Percentiles rank a stretch among this genome's conserved stretches.
Evolutionary conservation across 495 filamentous ascomycete genomes (phyloP).

Genomic region (Aspergillus conjunctus): DNA sequence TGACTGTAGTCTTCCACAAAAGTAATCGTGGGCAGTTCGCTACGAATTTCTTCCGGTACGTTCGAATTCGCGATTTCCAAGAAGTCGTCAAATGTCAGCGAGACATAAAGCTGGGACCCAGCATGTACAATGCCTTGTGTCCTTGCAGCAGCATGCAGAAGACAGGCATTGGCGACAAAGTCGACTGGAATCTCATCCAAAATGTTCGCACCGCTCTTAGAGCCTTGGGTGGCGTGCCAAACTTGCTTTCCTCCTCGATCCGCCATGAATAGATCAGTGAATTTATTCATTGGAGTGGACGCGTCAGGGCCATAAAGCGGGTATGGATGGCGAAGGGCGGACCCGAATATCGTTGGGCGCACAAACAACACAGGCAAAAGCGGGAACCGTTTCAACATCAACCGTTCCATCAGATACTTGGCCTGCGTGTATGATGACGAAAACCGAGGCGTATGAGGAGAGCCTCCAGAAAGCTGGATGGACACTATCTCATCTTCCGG

Average conservation of each 20-base stretch:
- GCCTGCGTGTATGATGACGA: slow-evolving; percentile 42
- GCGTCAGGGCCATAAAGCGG: slow-evolving; percentile 40
- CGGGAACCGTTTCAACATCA: slow-evolving; percentile 34
- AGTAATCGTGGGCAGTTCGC: slow-evolving; percentile 29
- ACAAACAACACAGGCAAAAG: slow-evolving; percentile 40
- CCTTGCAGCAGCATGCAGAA: slow-evolving; percentile 38
- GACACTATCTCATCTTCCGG: slow-evolving; percentile 38
- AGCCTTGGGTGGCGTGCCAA: slow-evolving; percentile 40
- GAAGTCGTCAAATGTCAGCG: slow-evolving; percentile 35
- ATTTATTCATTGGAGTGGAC: slow-evolving; percentile 40
- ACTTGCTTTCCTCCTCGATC: slow-evolving; percentile 33
- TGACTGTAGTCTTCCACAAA: slow-evolving; percentile 34
- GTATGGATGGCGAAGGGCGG: slow-evolving; percentile 41
- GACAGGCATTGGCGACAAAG: slow-evolving; percentile 43
- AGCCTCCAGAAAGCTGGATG: slow-evolving; percentile 25
- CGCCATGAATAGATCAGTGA: slow-evolving; percentile 33
- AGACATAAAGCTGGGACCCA: slow-evolving; percentile 36
- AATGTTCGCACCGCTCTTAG: slow-evolving; percentile 35
- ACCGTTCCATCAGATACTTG: slow-evolving; percentile 44
- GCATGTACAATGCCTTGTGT: slow-evolving; percentile 41
- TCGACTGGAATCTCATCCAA: slow-evolving; percentile 47
- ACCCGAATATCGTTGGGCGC: slow-evolving; percentile 45
- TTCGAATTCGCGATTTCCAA: slow-evolving; percentile 26
- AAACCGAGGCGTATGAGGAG: slow-evolving; percentile 30
- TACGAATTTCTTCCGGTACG: slow-evolving; percentile 26